Evolutionary conservation across 495 filamentous ascomycete genomes (phyloP).

Genomic region (Aspergillus hancockii): DNA sequence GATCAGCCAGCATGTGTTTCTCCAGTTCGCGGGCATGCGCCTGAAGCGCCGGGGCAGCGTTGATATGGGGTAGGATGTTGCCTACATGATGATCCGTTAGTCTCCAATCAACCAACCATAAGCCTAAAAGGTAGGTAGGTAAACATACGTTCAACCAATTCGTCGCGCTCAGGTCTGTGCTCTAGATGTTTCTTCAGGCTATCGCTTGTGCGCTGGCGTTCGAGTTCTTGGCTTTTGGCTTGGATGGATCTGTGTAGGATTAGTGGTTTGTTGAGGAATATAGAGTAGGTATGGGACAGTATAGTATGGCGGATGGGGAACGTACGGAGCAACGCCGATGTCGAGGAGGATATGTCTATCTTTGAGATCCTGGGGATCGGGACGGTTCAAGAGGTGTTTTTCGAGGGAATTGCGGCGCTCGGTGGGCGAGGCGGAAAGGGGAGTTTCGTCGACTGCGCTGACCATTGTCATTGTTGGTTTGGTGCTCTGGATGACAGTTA

Average conservation of each 20-base stretch:
- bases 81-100: conserved; percentile 38
- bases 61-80: conserved; percentile 73
- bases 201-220: conserved; percentile 63
- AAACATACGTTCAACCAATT: conserved; percentile 70
- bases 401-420: conserved; percentile 87
- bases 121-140: conserved; percentile 8
- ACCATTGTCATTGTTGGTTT: conserved; percentile 19
- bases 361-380: conserved; percentile 78
- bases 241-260: conserved; percentile 55
- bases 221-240: conserved; percentile 60
- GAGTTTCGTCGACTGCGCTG: conserved; percentile 40
- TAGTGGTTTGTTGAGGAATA: neutral
- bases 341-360: conserved; percentile 72
- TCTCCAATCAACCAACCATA: neutral
- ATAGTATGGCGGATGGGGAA: conserved; percentile 5
- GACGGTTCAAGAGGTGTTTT: conserved; percentile 77
- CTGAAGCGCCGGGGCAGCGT: conserved; percentile 72
- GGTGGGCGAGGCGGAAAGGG: conserved; percentile 54
- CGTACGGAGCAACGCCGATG: conserved; percentile 68
- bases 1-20: conserved; percentile 81
- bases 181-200: conserved; percentile 66
- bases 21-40: conserved; percentile 79
- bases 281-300: too few species aligned
- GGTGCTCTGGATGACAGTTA: neutral
- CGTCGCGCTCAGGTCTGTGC: conserved; percentile 63